phyloP scores from a whole-genome alignment of 768 basidiomycete species.

The Agrocybe praecox region DNA sequence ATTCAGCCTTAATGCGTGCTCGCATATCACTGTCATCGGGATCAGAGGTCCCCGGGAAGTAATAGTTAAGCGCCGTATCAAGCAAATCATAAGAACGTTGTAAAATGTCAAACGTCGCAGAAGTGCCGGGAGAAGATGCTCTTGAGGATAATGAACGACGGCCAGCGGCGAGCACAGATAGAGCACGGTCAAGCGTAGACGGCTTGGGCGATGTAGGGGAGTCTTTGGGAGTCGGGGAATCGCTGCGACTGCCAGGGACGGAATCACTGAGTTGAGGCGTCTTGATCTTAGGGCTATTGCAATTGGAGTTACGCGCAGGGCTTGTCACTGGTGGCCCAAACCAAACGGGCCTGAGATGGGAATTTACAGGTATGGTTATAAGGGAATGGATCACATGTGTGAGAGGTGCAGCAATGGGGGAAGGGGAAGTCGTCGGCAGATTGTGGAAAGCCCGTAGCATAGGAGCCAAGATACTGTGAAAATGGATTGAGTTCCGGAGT shows the following conservation, averaged over 20 bases:
- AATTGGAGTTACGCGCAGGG: conserved; percentile 35
- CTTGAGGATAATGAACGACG: conserved; percentile 50
- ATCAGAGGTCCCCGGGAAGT: conserved; percentile 66
- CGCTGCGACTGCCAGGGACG: conserved; percentile 37
- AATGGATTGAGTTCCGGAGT: neutral
- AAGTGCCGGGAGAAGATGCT: conserved; percentile 42
- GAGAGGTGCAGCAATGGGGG: conserved; percentile 72
- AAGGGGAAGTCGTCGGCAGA: conserved; percentile 62
- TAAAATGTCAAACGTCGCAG: conserved; percentile 49
- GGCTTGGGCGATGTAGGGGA: conserved; percentile 35
- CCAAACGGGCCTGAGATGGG: conserved; percentile 62
- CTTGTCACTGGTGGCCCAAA: conserved; percentile 43
- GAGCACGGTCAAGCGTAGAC: conserved; percentile 59
- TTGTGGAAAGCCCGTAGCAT: conserved; percentile 70
- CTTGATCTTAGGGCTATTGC: conserved; percentile 38
- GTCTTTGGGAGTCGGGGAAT: conserved; percentile 35
- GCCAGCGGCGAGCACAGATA: conserved; percentile 54
- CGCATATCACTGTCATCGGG: conserved; percentile 68
- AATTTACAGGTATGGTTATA: conserved; percentile 72
- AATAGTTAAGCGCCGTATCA: conserved; percentile 57
- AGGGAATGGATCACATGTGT: conserved; percentile 83
- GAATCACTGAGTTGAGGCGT: conserved; percentile 30
- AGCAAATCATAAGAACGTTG: conserved; percentile 70
- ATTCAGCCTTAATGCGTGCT: conserved; percentile 48
- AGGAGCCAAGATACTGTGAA: conserved; percentile 64